phyloP scores from a whole-genome alignment of 202 grass and related monocot genomes.

The Cymbopogon flexuosus region DNA sequence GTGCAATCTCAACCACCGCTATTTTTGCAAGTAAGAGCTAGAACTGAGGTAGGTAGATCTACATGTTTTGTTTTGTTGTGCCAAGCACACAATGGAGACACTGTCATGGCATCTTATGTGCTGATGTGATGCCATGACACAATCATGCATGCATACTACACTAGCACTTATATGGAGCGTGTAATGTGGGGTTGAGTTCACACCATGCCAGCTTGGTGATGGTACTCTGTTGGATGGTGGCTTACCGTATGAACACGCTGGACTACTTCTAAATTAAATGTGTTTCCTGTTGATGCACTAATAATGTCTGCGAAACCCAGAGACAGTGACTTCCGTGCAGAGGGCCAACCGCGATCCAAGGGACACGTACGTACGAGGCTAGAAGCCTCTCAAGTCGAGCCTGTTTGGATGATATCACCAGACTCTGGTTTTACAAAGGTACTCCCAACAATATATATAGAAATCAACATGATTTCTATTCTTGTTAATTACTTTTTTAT shows the following conservation, averaged over 20 bases:
- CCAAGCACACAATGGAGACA: conserved; percentile 15
- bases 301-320: neutral
- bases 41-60: conserved; percentile 37
- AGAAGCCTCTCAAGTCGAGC: neutral
- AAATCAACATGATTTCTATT: too few relatives aligned
- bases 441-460: too few relatives aligned
- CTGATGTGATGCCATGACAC: conserved; percentile 29
- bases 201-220: too few relatives aligned
- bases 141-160: neutral
- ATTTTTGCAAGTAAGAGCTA: neutral
- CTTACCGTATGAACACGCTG: too few relatives aligned
- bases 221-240: too few relatives aligned
- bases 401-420: too few relatives aligned
- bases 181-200: too few relatives aligned
- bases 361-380: neutral
- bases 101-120: conserved; percentile 26
- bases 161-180: too few relatives aligned
- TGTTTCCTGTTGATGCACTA: neutral
- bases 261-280: neutral
- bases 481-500: too few relatives aligned
- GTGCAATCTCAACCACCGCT: conserved; percentile 22
- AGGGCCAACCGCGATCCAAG: neutral
- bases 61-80: conserved; percentile 45
- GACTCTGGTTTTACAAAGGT: too few relatives aligned
- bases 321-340: neutral